phyloP scores from a whole-genome alignment of 1,284 basidiomycete genomes.

The Ceratobasidium theobromae region DNA sequence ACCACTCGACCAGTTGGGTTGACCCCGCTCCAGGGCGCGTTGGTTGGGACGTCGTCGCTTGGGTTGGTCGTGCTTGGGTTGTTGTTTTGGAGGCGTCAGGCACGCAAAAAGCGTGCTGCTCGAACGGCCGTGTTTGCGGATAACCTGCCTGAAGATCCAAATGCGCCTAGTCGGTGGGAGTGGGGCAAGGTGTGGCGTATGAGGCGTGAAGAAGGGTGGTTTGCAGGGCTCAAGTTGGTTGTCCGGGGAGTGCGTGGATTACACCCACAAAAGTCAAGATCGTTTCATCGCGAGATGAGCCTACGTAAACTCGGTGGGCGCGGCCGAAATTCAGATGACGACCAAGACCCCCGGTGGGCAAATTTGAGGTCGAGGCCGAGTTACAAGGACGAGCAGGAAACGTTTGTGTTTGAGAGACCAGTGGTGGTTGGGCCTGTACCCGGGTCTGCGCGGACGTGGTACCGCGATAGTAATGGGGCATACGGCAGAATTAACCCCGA shows the following conservation, averaged over 20 bases:
- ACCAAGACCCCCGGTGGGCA: background rate
- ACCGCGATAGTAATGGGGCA: background rate
- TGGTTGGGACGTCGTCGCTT: conserved; percentile 76
- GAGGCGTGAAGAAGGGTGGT: conserved; percentile 18
- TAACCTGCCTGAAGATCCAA: background rate
- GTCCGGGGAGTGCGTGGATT: background rate
- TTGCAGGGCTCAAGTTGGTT: background rate
- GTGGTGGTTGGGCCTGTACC: background rate
- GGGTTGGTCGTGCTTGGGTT: conserved; percentile 70
- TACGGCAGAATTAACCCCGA: conserved; percentile 24
- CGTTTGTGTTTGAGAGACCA: background rate
- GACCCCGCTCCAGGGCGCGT: conserved; percentile 62
- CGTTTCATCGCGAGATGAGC: conserved; percentile 31
- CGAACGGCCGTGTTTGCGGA: conserved; percentile 63
- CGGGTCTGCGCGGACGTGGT: background rate
- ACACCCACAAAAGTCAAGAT: background rate
- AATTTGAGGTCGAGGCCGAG: background rate
- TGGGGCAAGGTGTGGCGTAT: conserved; percentile 23
- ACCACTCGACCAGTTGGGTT: conserved; percentile 56
- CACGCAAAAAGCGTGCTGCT: conserved; percentile 63
- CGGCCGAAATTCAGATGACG: background rate
- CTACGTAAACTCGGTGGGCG: background rate
- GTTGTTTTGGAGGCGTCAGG: conserved; percentile 66
- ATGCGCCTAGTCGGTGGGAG: background rate
- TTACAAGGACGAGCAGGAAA: background rate